Percentiles rank a stretch among this genome's conserved stretches.
These are phyloP conservation scores for Candida tammaniensis DNA, from an alignment of 805 yeast genomes.

Conservation along the genomic window DNA sequence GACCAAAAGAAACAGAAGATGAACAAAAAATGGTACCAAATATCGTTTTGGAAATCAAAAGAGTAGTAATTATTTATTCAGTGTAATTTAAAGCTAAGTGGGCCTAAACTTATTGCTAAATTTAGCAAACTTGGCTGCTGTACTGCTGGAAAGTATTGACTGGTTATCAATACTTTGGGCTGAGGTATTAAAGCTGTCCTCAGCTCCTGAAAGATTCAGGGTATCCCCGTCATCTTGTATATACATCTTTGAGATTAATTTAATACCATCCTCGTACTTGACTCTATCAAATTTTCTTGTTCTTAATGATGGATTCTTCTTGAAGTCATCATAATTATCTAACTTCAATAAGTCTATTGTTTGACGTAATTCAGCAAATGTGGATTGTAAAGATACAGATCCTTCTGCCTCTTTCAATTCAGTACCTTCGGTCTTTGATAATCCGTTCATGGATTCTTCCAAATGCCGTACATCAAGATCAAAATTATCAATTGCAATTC, in stretches of 20 bases:
- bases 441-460: conserved; percentile 50
- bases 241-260: conserved; percentile 54
- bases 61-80: conserved; percentile 10
- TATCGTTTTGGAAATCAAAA: conserved; percentile 3
- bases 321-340: conserved; percentile 64
- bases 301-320: conserved; percentile 42
- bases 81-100: too few relatives aligned
- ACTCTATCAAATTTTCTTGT: conserved; percentile 66
- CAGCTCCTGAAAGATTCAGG: conserved; percentile 6
- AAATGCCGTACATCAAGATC: conserved; percentile 76
- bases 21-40: conserved; percentile 13
- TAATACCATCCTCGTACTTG: conserved; percentile 66
- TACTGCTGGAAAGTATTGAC: conserved; percentile 21
- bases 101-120: conserved; percentile 21
- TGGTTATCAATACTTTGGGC: conserved; percentile 18
- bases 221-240: conserved; percentile 17
- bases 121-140: conserved; percentile 32
- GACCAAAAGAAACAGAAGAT: conserved; percentile 21
- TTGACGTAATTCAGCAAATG: conserved; percentile 78
- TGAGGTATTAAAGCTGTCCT: conserved; percentile 11
- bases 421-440: conserved; percentile 23
- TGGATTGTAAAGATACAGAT: conserved; percentile 59
- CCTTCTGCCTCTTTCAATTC: conserved; percentile 19
- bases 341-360: conserved; percentile 66
- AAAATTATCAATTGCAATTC: conserved; percentile 66